Conservation (phyloP, 2,329 filamentous ascomycete species). For the Nemania abortiva region DNA sequence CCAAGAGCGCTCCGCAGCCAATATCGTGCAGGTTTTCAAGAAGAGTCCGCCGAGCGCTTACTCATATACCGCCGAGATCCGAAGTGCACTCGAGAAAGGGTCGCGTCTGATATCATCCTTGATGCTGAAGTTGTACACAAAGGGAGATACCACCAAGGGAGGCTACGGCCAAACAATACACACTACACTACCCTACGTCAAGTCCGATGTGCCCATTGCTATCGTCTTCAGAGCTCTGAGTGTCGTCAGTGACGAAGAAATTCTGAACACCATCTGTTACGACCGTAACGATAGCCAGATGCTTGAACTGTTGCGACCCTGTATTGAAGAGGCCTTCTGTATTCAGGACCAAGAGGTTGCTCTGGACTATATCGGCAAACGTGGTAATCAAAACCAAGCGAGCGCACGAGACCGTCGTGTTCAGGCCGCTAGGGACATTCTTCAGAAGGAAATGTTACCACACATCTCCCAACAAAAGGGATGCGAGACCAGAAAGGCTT, state of each 20-base stretch:
- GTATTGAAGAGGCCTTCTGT: slow-evolving; percentile 95
- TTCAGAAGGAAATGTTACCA: slow-evolving; percentile 96
- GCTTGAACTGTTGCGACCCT: slow-evolving; percentile 97
- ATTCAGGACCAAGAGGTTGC: slow-evolving; percentile 96
- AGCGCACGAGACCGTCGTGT: slow-evolving; percentile 88
- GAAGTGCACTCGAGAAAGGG: slow-evolving; percentile 95
- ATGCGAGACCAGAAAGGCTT: slow-evolving; percentile 95
- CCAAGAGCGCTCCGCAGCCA: slow-evolving; percentile 96
- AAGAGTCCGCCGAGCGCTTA: slow-evolving; percentile 94
- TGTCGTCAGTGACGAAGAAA: slow-evolving; percentile 97
- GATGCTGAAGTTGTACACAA: slow-evolving; percentile 88
- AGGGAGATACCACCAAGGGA: slow-evolving; percentile 82
- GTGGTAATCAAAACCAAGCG: slow-evolving; percentile 78
- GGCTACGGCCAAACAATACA: slow-evolving; percentile 89
- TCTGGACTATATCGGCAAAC: slow-evolving; percentile 93
- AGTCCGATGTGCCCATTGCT: slow-evolving; percentile 90
- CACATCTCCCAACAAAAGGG: slow-evolving; percentile 97
- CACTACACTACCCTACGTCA: slow-evolving; percentile 92
- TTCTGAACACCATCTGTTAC: slow-evolving; percentile 97
- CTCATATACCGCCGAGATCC: slow-evolving; percentile 93
- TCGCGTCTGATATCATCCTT: slow-evolving; percentile 94
- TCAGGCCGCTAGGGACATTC: slow-evolving; percentile 89
- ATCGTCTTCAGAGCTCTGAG: slow-evolving; percentile 96
- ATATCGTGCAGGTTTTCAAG: slow-evolving; percentile 99
- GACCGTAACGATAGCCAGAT: slow-evolving; percentile 95